A percentile compares a stretch with the other conserved stretches of the same genome.
Evolutionary conservation across 2,329 filamentous ascomycete species (phyloP).

Genomic region (Podosphaera fusca): DNA sequence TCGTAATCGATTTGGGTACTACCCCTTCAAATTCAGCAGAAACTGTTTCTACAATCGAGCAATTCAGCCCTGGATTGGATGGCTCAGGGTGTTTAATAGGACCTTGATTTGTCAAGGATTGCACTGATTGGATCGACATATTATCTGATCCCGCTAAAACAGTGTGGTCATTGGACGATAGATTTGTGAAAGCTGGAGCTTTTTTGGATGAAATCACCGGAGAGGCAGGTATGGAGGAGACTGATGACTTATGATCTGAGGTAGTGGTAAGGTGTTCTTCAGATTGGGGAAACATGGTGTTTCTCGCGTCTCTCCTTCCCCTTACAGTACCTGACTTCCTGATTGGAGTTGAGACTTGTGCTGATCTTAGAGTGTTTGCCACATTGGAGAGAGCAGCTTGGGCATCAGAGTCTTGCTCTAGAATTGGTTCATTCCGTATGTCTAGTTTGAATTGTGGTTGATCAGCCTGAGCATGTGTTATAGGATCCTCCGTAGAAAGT

Average conservation of each 20-base stretch:
- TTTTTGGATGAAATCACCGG: background rate
- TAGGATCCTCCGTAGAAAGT: conserved; percentile 34
- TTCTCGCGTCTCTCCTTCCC: conserved; percentile 74
- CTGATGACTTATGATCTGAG: conserved; percentile 25
- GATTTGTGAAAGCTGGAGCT: conserved; percentile 26
- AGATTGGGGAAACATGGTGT: conserved; percentile 39
- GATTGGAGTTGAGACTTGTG: conserved; percentile 35
- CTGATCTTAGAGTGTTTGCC: conserved; percentile 43
- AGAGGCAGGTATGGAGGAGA: background rate
- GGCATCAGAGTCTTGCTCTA: conserved; percentile 53
- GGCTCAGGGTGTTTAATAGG: conserved; percentile 66
- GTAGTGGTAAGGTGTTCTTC: background rate
- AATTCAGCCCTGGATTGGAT: conserved; percentile 55
- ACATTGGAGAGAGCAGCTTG: conserved; percentile 55
- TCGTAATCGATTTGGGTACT: conserved; percentile 42
- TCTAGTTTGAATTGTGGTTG: conserved; percentile 52
- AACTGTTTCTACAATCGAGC: conserved; percentile 81
- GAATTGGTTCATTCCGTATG: conserved; percentile 56
- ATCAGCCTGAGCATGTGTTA: conserved; percentile 43
- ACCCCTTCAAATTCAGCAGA: conserved; percentile 63
- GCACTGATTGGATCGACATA: conserved; percentile 73
- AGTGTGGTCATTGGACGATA: conserved; percentile 34
- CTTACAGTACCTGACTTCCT: conserved; percentile 56
- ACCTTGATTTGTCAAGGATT: conserved; percentile 46
- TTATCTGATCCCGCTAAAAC: conserved; percentile 47